Evolutionary conservation across 1,284 basidiomycete genomes (phyloP), one percentile per base, ranked within the genome.

Genomic region (Cryptococcus wingfieldii): DNA sequence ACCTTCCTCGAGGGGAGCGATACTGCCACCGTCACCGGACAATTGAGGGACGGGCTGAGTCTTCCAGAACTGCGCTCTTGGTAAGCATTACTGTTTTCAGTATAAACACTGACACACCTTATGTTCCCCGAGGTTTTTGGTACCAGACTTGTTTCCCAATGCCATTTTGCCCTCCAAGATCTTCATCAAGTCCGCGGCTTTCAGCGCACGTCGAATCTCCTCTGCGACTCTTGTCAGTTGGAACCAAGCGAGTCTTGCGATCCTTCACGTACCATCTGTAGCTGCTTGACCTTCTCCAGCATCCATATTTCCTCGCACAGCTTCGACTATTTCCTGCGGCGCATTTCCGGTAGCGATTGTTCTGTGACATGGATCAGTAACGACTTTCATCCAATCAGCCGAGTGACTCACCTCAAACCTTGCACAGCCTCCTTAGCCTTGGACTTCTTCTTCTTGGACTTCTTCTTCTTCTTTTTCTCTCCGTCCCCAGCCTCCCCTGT

Each of bases 1-100:
- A 1, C 96, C 95, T 75, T 97, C 93, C 52, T 84, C 84, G 19
- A 81, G 62, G 16, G 45, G 45, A 0, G 84, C 83, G 23, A 81
- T 79, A 42, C 47, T 43, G 34, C 55, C 62, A 28, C 63, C 46
- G 16, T 58, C 51, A 5, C 56, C 54, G 23, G 45, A 56, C 28
- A 58, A 37, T 42, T 96, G 91, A 46, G 89, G 88, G 8, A 99
- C 96, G 3, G 96, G 96, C 76, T 97, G 93, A 4, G 93, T 96
- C 44, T 81, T 84, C 93, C 93, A 97, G 78, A 97, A 97, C 90
- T 93, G 56, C 1, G 1, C 1, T 23, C 6, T 48, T 51, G 19
- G 27, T 6, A 42, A 18, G 4, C 19, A 18, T 9, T n/a, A 53
- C 27, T 23, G 44, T 23, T 1, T 14, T 23, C 4, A 43, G 7